Evolutionary conservation across 2,329 filamentous ascomycete genomes (phyloP), one percentile per base, ranked within the genome.

Genomic region (Cyclaneusma minus): DNA sequence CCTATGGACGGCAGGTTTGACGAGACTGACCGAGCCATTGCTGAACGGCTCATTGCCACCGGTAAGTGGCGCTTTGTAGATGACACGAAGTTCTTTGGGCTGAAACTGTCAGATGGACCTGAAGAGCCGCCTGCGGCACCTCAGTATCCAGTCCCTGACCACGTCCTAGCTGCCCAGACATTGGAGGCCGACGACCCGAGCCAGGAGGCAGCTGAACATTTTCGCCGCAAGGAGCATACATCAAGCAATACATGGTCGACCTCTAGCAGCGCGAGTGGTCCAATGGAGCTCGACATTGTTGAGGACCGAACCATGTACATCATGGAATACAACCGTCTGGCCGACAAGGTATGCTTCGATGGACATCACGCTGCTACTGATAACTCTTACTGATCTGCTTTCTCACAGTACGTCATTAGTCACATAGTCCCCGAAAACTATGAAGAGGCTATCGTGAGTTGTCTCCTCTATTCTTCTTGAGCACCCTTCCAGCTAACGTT

Each of bases 251-350:
- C 64, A 3, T 73, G 68, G 68, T 60, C 63, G 1, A 62, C 64
- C 11, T 64, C 62, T 21, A 67, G 60, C 29, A 61, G 58, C 20
- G 64, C 64, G 16, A 60, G 54, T 3, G 41, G 57, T 10, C 40
- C 58, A 16, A 57, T 54, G 12, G 62, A 68, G 28, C 49, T 49
- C 4, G 64, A 67, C 21, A 59, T 61, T 16, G 43, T 60, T 10
- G 56, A 61, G 18, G 55, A 63, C 28, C 54, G 65, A 16, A 43
- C 49, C 2, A 39, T 48, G 3, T 68, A 66, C 41, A 44, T 73
- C 5, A 39, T 58, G 6, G 64, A 72, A 36, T 77, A 73, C 44
- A 76, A 76, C 42, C 52, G 56, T 4, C 44, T 75, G 4, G 70
- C 71, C 3, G 58, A 54, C 29, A 66, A 66, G 58, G 69, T 71